Evolutionary conservation across 2,329 filamentous ascomycete species (phyloP).

Genomic region (Purpureocillium takamizusanense): DNA sequence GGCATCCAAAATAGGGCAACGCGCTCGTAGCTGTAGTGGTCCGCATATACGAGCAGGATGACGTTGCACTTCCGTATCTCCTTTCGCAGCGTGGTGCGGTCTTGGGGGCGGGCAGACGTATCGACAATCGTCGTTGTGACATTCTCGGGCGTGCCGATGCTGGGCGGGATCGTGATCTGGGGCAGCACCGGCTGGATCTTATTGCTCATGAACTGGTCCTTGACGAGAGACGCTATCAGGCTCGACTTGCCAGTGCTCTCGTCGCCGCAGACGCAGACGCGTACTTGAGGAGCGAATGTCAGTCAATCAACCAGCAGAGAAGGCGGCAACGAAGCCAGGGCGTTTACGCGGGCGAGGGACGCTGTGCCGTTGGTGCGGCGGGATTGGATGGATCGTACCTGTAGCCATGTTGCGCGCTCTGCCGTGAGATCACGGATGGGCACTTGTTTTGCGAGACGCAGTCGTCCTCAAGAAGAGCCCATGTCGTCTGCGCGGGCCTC

Average conservation of each 20-base stretch:
- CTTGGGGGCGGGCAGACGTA: conserved; percentile 89
- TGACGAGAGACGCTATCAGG: conserved; percentile 89
- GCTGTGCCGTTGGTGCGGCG: not conserved
- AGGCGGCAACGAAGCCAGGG: not conserved
- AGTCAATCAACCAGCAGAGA: conserved; percentile 4
- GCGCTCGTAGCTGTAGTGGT: conserved; percentile 97
- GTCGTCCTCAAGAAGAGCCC: no score
- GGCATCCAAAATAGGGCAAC: conserved; percentile 98
- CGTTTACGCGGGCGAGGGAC: no score
- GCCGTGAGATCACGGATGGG: not conserved
- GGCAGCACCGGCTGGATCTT: conserved; percentile 94
- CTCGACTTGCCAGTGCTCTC: conserved; percentile 92
- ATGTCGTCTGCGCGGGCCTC: no score
- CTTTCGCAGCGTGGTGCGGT: conserved; percentile 80
- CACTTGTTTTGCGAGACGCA: no score
- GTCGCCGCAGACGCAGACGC: conserved; percentile 94
- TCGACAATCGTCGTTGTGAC: conserved; percentile 97
- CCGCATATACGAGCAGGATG: conserved; percentile 91
- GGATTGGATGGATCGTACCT: conserved; percentile 8
- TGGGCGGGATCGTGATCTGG: conserved; percentile 89
- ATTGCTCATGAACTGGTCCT: conserved; percentile 90
- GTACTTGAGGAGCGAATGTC: conserved; percentile 40
- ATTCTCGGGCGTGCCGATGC: conserved; percentile 88
- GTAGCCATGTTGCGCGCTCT: conserved; percentile 15
- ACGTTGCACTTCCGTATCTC: conserved; percentile 97